Conservation (phyloP, 2,329 filamentous ascomycete species). For the Trichoderma sp. region DNA sequence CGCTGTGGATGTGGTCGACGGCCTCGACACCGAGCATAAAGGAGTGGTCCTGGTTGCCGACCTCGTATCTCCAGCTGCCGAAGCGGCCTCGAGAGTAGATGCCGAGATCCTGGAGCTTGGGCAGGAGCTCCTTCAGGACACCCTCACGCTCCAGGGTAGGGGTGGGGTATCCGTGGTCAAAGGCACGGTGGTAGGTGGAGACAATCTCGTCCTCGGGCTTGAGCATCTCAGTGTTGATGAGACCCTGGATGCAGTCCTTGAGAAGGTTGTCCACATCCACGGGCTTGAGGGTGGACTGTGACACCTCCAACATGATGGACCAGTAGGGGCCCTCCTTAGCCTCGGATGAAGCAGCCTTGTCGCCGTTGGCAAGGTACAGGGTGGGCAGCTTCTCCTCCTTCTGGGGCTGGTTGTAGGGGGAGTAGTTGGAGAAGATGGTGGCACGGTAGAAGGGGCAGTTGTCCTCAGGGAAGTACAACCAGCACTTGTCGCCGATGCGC, state of each 20-base stretch:
- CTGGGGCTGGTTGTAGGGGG: constrained; percentile 92
- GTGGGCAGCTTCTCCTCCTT: constrained; percentile 81
- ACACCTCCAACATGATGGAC: constrained; percentile 99
- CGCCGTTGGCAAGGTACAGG: constrained; percentile 79
- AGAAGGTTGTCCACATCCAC: constrained; percentile 83
- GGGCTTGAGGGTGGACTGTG: constrained; percentile 92
- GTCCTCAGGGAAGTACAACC: constrained; percentile 98
- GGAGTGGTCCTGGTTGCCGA: constrained; percentile 93
- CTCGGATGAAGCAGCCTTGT: constrained; percentile 69
- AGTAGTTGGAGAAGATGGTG: constrained; percentile 99
- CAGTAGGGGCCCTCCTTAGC: constrained; percentile 92
- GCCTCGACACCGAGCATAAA: constrained; percentile 98
- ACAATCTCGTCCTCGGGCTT: constrained; percentile 89
- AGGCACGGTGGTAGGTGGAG: constrained; percentile 95
- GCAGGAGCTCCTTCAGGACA: constrained; percentile 86
- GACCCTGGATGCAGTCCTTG: constrained; percentile 88
- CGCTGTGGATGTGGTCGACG: constrained; percentile 84
- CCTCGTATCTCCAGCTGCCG: constrained; percentile 97
- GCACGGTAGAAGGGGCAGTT: constrained; percentile 99
- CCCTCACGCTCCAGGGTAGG: constrained; percentile 93
- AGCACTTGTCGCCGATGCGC: constrained; percentile 99
- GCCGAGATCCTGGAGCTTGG: constrained; percentile 84
- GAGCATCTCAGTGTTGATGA: constrained; percentile 98
- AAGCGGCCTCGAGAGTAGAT: constrained; percentile 97
- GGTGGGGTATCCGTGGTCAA: constrained; percentile 97